Base-by-base conservation (phyloP, 208 protist species). In the Naegleria lovaniensis region DNA sequence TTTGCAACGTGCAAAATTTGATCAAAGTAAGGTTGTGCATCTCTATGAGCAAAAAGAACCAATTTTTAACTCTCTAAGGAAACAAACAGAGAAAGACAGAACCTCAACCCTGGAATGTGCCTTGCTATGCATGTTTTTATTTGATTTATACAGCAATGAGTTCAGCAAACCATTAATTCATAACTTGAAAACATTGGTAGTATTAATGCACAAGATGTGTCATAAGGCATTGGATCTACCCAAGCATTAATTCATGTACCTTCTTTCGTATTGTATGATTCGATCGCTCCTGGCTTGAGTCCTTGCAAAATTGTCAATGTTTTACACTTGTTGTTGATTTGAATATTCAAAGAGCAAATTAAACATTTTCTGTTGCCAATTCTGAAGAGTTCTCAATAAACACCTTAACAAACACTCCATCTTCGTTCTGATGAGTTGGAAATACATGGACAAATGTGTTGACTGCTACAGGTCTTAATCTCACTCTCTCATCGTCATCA, bases 361-460 rank as follows among this genome's bases (percentile, higher is more conserved):
- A 43, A 86, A 48, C 83, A 40, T 43, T 40, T 59, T 90, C 89
- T 59, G 89, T 90, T 13, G 89, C 89, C 0, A 90, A 9, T 25
- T 90, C 89, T 5, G 33, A 48, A 6, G 89, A 59, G 55, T 90
- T 90, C 43, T 90, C 89, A 75, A 90, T 90, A 5, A 83, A 75
- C 5, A 67, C 11, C 13, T 85, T 87, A 16, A 87, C 89, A 59
- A 87, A 88, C 15, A 90, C 51, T 41, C 89, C 89, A 87, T 90
- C 89, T 41, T 90, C 83, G 40, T 85, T 90, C 22, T 88, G 25
- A 4, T 39, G 19, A 11, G 89, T 88, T 59, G 89, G 89, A 22
- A 75, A 83, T 29, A 90, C 83, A 40, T 90, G 33, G 7, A 90
- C 89, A 67, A 41, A 90, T 0, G 25, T 75, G 25, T 89, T 89